Evolutionary conservation across 805 yeast genomes (phyloP), one percentile per base, ranked within the genome.

Genomic region (Candida jianshihensis): DNA sequence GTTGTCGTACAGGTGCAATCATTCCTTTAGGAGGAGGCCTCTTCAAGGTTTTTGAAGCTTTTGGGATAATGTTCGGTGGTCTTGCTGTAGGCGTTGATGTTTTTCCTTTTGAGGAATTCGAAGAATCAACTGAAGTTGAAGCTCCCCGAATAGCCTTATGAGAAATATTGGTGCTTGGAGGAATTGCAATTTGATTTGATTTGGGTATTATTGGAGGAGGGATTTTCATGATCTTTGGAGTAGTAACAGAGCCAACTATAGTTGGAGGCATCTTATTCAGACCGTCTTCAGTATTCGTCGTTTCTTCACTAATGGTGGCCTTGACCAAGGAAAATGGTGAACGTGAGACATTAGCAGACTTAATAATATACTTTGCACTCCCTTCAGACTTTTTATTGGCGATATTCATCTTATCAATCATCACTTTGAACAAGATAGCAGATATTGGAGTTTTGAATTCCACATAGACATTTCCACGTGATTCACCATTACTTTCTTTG

Each of bases 391-490:
- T 30, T 30, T 42, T 43, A 16, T 32, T 36, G 24, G 33, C 25
- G 5, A 34, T n/a, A 32, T 42, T 46, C 11, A 46, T 30, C 24
- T 30, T 42, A 15, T 42, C 45, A 18, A 44, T 33, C 21, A 44
- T 11, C 12, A 40, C 40, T 29, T 44, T 40, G 36, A 46, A 44
- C 13, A 46, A 31, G 13, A 42, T 22, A 15, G 48, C 47, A 31
- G 24, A 28, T 3, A 44, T 27, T 5, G 39, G 30, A 14, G 41
- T 27, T 6, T 26, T 18, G 30, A 46, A 44, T 29, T 40, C 42
- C 22, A 46, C 25, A 26, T 46, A 44, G n/a, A 31, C 44, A 21
- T 42, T 46, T 14, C 46, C 47, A 14, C 45, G 36, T 10, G 48
- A 40, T 27, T 41, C 35, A 21, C 48, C 48, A 25, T 39, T 46